A percentile compares a stretch with the other conserved stretches of the same genome.
Evolutionary conservation across 768 basidiomycete species (phyloP).

Genomic region (Xerocomellus dryophilus): DNA sequence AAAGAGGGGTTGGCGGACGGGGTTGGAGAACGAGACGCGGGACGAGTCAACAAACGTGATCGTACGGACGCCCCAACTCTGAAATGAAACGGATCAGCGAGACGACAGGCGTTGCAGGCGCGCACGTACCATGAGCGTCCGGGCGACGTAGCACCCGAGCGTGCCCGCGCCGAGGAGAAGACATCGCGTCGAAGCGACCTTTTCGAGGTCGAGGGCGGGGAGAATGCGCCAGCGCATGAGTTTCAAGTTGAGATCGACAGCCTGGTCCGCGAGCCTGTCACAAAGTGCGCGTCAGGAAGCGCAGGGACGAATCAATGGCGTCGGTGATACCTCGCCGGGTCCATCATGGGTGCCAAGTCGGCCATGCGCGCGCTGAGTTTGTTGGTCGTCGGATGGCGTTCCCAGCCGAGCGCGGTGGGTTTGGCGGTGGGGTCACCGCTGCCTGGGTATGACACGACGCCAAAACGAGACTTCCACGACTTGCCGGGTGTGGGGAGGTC

Average conservation of each 20-base stretch:
- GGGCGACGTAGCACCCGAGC: conserved; percentile 92
- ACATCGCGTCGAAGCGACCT: conserved; percentile 74
- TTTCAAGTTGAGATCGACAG: conserved; percentile 96
- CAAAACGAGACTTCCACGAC: conserved; percentile 64
- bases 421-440: conserved; percentile 21
- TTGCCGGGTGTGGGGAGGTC: conserved; percentile 42
- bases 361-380: conserved; percentile 86
- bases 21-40: conserved; percentile 93
- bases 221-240: conserved; percentile 98
- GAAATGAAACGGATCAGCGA: not conserved
- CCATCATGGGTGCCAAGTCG: conserved; percentile 95
- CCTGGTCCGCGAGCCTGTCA: conserved; percentile 84
- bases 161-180: conserved; percentile 94
- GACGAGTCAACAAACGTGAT: conserved; percentile 93
- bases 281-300: not conserved
- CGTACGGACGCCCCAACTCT: conserved; percentile 95
- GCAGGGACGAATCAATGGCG: not conserved
- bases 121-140: conserved; percentile 71
- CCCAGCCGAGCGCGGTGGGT: conserved; percentile 88
- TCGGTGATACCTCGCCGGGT: conserved; percentile 63
- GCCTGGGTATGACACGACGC: conserved; percentile 38
- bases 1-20: conserved; percentile 94
- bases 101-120: fast-evolving
- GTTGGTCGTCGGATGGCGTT: conserved; percentile 77
- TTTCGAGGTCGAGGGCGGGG: conserved; percentile 84